Evolutionary conservation across 1,284 basidiomycete species (phyloP), one percentile per base, ranked within the genome.

Genomic region (Heterobasidion annosum): DNA sequence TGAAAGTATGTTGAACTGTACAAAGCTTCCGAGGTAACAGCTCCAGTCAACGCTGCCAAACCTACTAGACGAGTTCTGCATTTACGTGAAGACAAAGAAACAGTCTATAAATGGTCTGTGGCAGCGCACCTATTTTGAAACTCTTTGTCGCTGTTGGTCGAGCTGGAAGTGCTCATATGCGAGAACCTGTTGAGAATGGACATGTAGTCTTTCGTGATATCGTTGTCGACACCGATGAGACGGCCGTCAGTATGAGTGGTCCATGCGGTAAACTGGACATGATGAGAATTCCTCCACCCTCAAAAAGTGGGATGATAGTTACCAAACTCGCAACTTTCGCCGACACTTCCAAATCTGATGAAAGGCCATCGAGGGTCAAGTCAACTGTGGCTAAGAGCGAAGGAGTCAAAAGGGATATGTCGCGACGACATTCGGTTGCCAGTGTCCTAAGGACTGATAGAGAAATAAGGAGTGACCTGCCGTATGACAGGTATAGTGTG

Each of bases 221-320:
- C 68, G 60, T 81, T 79, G 64, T 95, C 92, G 33, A 88, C 81
- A 48, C 89, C 89, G 58, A 93, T 83, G 42, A 87, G 72, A 53
- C 84, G 81, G 0, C 93, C 91, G 61, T 94, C 88, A 8, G 93
- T 91, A 63, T 87, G 96, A 6, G 92, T 94, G n/a, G 91, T 88
- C 81, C 93, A 93, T 0, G 93, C 88, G 12, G 87, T 89, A 64
- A 98, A 95, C 85, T 93, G 64, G 19, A n/a, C 19, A 15, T 34
- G 13, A 43, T 19, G 4, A 44, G 19, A n/a, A 55, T 32, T 54
- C 42, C 45, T 12, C 7, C 16, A 37, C 9, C 1, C 3, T 42
- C 32, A 10, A 2, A 32, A 50, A 8, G 34, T 40, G 16, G 50
- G 16, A 32, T 16, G 32, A 43, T 78, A 48, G 88, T 64, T 65